Evolutionary conservation across 2,329 filamentous ascomycete species (phyloP).

Genomic region (Iodosphaeria phyllophila): DNA sequence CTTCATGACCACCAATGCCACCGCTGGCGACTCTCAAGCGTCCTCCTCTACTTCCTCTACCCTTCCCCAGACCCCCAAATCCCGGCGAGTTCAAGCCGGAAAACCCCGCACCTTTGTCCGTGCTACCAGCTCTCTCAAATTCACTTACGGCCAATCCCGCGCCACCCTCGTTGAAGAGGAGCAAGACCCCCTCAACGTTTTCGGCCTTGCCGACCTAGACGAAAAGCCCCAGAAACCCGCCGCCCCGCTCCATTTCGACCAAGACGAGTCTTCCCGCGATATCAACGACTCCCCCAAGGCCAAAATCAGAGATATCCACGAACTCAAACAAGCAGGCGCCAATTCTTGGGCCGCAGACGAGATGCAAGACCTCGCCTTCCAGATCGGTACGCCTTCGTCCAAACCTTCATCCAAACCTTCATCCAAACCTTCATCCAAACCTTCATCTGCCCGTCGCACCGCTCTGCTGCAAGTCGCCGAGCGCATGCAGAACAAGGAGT

Average conservation of each 20-base stretch:
- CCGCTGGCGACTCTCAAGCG: too few relatives aligned
- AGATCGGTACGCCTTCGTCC: conserved; percentile 31
- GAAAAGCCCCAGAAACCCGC: conserved; percentile 10
- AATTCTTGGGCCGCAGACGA: conserved; percentile 48
- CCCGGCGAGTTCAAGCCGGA: too few relatives aligned
- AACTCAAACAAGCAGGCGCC: conserved; percentile 44
- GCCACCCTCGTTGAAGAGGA: conserved; percentile 14
- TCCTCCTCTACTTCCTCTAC: too few relatives aligned
- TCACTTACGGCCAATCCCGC: conserved; percentile 13
- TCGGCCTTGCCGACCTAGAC: conserved; percentile 12
- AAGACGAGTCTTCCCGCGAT: conserved; percentile 24
- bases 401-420: conserved; percentile 17
- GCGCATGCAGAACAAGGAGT: conserved; percentile 41
- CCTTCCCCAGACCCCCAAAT: too few relatives aligned
- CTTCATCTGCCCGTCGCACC: conserved; percentile 33
- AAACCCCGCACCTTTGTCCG: conserved; percentile 8
- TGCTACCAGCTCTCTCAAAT: conserved; percentile 13
- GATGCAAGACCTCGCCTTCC: conserved; percentile 42
- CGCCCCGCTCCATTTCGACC: conserved; percentile 10
- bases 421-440: conserved; percentile 18
- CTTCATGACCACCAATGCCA: too few relatives aligned
- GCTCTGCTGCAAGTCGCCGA: conserved; percentile 40
- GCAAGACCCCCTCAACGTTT: conserved; percentile 9
- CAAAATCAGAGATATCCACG: conserved; percentile 44
- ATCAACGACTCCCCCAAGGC: conserved; percentile 22